Percentiles rank a stretch among this genome's conserved stretches.
These are phyloP conservation scores for Apiospora marii DNA, from an alignment of 2,329 filamentous ascomycete species.

Conservation along the genomic window DNA sequence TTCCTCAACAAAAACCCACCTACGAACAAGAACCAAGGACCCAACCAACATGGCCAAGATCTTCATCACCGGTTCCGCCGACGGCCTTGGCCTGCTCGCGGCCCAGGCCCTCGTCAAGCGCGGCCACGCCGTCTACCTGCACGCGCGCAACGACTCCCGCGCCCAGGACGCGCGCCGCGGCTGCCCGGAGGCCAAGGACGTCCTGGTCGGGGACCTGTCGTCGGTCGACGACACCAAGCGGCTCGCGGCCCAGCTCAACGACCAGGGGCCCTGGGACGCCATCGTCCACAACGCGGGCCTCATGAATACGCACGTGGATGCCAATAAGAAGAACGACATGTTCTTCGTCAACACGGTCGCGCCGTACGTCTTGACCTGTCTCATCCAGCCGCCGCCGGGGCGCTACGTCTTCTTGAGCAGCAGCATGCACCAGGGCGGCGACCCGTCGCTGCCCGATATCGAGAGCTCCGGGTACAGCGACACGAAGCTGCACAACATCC, in stretches of 20 bases:
- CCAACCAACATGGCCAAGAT: slow-evolving; percentile 33
- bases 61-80: slow-evolving; percentile 63
- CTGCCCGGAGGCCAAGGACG: slow-evolving; percentile 57
- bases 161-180: slow-evolving; percentile 56
- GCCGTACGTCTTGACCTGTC: slow-evolving; percentile 62
- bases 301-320: slow-evolving; percentile 39
- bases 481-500: slow-evolving; percentile 63
- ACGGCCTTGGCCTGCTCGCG: slow-evolving; percentile 61
- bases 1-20: neutral
- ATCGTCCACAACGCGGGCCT: slow-evolving; percentile 67
- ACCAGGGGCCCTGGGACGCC: slow-evolving; percentile 52
- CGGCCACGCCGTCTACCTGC: slow-evolving; percentile 63
- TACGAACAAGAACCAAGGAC: neutral
- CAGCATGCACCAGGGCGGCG: slow-evolving; percentile 57
- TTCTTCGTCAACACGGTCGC: slow-evolving; percentile 65
- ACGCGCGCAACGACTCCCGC: slow-evolving; percentile 63
- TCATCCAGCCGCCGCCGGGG: slow-evolving; percentile 51
- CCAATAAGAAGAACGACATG: slow-evolving; percentile 39
- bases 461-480: slow-evolving; percentile 54
- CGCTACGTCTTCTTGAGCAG: slow-evolving; percentile 61
- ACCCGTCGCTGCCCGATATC: slow-evolving; percentile 46
- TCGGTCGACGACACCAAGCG: slow-evolving; percentile 58
- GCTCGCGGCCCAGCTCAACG: slow-evolving; percentile 55
- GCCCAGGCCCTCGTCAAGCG: slow-evolving; percentile 57
- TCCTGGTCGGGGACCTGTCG: slow-evolving; percentile 61